A percentile compares a stretch with the other conserved stretches of the same genome.
Conservation (phyloP, 352 stramenopile genomes). For the Discostella stelligera region DNA sequence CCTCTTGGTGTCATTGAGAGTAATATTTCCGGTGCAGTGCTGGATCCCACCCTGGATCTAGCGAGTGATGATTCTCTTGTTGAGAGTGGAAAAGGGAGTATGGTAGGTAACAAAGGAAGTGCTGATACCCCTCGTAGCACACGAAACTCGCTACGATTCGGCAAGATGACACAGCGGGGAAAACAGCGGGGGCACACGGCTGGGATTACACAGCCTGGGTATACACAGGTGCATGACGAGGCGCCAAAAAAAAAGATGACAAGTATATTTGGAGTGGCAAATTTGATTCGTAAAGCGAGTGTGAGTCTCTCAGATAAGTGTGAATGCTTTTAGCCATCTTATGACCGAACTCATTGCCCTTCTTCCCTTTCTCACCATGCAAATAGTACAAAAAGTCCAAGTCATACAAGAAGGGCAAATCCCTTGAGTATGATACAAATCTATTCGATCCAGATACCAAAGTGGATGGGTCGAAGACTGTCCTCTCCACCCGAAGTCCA, state of each 20-base stretch:
- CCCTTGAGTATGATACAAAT: slow-evolving; percentile 29
- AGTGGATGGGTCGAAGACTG: background rate
- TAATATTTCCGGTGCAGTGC: background rate
- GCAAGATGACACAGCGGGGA: slow-evolving; percentile 2
- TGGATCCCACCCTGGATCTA: slow-evolving; percentile 1
- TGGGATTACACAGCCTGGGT: background rate
- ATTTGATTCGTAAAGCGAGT: slow-evolving; percentile 35
- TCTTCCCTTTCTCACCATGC: background rate
- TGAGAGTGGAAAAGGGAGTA: background rate
- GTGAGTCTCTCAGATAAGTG: slow-evolving; percentile 11
- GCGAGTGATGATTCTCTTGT: background rate
- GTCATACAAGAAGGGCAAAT: slow-evolving; percentile 37
- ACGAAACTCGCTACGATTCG: slow-evolving; percentile 18
- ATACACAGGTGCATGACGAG: slow-evolving; percentile 2
- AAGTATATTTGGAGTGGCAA: slow-evolving; percentile 48
- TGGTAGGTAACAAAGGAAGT: background rate
- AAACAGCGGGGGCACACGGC: background rate
- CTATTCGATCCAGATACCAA: slow-evolving; percentile 25
- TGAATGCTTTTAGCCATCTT: background rate
- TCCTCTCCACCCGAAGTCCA: background rate
- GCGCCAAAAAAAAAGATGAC: slow-evolving; percentile 29
- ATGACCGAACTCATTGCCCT: background rate
- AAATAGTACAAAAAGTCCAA: slow-evolving; percentile 35
- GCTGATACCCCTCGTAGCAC: slow-evolving; percentile 7
- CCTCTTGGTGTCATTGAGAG: background rate